Base-by-base conservation (phyloP, 2,329 filamentous ascomycete genomes). In the Bipolaris bicolor region DNA sequence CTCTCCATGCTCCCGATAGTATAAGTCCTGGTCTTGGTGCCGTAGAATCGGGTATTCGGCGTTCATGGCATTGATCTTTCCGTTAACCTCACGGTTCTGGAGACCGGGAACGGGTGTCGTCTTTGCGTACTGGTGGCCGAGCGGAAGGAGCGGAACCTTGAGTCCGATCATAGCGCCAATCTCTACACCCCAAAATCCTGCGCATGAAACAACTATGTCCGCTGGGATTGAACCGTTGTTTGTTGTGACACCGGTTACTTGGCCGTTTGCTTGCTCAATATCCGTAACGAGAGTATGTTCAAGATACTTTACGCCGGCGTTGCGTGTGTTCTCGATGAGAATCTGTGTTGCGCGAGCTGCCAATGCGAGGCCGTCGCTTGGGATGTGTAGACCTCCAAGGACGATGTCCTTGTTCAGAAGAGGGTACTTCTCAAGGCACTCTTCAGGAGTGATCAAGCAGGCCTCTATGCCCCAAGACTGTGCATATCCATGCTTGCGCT, bases 131-230 rank as follows among this genome's bases (percentile, higher is more conserved):
- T 88, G 86, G 52, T 88, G 86, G 0, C 81, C 86, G 56, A 88
- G 79, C 3, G 86, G 86, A 0, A 87, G 78, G 4, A 88, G 72
- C 6, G 86, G 86, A 20, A 88, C 80, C 1, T 81, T 75, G 11
- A 87, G 64, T 4, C 81, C 85, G 40, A 84, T 80, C 85, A 88
- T 86, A 5, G 81, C 83, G 20, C 86, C 86, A 6, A 88, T 77
- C 67, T 88, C 86, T 7, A 88, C 86, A 10, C 86, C 86, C 86
- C 86, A 88, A 70, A 88, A 86, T 0, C 86, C 86, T 6, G 85
- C 86, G 59, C 86, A 88, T 1, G 85, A 88, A 36, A 88, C 73
- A 49, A 88, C 78, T 22, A 88, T 83, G 52, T 88, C 86, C 0
- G 86, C 86, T 0, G 82, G 76, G 18, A 88, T 78, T 0, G 67